A percentile compares a stretch with the other conserved stretches of the same genome.
These are phyloP conservation scores for Sisymbrium irio DNA, from an alignment of 345 rosid genomes.

Conservation along the genomic window DNA sequence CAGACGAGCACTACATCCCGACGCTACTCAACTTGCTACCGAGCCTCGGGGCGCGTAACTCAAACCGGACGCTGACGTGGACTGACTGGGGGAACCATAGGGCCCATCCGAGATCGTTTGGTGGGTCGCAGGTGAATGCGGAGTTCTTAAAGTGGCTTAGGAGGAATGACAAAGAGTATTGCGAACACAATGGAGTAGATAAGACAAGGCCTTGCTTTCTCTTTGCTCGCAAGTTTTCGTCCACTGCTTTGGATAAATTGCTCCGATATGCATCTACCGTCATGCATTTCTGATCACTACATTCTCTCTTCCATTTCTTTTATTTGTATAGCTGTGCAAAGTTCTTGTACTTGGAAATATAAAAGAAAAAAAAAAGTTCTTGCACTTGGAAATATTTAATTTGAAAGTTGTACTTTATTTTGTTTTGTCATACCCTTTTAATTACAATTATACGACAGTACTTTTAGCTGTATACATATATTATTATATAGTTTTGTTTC, in stretches of 20 bases:
- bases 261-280: slow-evolving; percentile 52
- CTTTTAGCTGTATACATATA: background rate
- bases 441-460: background rate
- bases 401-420: background rate
- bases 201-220: slow-evolving; percentile 51
- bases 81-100: slow-evolving; percentile 69
- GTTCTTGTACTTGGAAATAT: background rate
- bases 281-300: slow-evolving; percentile 39
- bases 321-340: background rate
- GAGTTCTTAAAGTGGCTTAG: slow-evolving; percentile 60
- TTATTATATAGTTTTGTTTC: too few species aligned
- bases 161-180: slow-evolving; percentile 33
- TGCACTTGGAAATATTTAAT: too few species aligned
- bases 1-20: slow-evolving; percentile 80
- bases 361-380: too few species aligned
- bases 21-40: slow-evolving; percentile 46
- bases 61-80: slow-evolving; percentile 72
- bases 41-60: slow-evolving; percentile 37
- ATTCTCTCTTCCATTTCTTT: background rate
- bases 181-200: slow-evolving; percentile 46
- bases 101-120: slow-evolving; percentile 57
- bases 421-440: background rate
- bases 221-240: slow-evolving; percentile 74
- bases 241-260: slow-evolving; percentile 52
- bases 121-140: slow-evolving; percentile 40